Evolutionary conservation across 768 basidiomycete genomes (phyloP).

Genomic region (Tricholoma bakamatsutake): DNA sequence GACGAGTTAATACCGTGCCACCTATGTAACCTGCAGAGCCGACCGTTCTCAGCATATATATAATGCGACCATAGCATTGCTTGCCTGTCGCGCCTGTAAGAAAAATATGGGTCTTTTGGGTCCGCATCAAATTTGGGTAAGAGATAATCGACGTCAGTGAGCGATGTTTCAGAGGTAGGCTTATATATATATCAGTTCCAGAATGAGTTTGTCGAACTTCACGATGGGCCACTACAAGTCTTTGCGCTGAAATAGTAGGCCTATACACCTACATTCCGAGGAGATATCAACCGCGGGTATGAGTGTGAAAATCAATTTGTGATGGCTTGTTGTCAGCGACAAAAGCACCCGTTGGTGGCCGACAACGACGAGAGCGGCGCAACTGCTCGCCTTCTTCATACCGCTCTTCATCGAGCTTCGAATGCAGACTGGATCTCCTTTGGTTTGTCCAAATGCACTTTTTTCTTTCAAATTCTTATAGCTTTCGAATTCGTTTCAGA

Average conservation of each 20-base stretch:
- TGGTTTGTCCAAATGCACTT: not conserved
- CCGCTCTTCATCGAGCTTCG: constrained; percentile 1
- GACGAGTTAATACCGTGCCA: constrained; percentile 42
- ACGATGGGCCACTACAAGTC: too few species aligned
- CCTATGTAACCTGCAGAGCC: constrained; percentile 45
- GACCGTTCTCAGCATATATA: not conserved
- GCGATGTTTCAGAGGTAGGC: not conserved
- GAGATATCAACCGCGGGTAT: too few species aligned
- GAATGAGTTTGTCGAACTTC: too few species aligned
- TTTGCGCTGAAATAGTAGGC: too few species aligned
- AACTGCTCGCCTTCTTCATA: not conserved
- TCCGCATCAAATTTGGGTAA: not conserved
- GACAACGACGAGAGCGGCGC: not conserved
- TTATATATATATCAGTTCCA: not conserved
- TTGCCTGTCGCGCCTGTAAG: constrained; percentile 44
- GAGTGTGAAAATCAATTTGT: too few species aligned
- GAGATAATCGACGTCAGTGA: not conserved
- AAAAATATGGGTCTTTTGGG: constrained; percentile 29
- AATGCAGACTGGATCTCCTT: constrained; percentile 11
- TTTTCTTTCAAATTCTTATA: constrained; percentile 6
- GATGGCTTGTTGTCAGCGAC: not conserved
- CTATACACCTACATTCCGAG: too few species aligned
- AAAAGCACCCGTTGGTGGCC: not conserved
- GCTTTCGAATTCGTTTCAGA: constrained; percentile 5
- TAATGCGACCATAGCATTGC: not conserved